Percentiles rank a stretch among this genome's conserved stretches.
phyloP scores from a whole-genome alignment of 2,329 filamentous ascomycete species.

The Alternaria triticimaculans region DNA sequence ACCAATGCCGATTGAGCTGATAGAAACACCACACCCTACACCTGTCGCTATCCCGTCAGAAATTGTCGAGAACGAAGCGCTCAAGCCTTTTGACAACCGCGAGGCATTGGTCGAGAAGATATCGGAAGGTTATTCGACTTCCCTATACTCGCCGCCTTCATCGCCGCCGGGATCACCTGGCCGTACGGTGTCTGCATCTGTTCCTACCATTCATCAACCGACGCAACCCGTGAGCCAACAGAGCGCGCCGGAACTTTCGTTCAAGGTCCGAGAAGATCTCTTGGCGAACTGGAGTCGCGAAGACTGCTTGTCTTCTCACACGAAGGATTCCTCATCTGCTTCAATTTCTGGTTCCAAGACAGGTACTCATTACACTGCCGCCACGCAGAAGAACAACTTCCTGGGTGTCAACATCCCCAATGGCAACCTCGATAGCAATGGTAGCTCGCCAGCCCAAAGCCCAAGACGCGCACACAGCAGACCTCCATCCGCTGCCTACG shows the following conservation, averaged over 20 bases:
- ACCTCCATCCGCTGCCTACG: slow-evolving; percentile 43
- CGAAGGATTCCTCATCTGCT: slow-evolving; percentile 71
- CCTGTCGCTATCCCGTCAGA: slow-evolving; percentile 31
- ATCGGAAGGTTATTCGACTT: slow-evolving; percentile 71
- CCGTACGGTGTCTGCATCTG: slow-evolving; percentile 62
- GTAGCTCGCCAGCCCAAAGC: slow-evolving; percentile 41
- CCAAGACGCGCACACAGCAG: slow-evolving; percentile 42
- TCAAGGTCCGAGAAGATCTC: slow-evolving; percentile 75
- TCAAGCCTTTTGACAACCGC: slow-evolving; percentile 79
- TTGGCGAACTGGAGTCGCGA: slow-evolving; percentile 82
- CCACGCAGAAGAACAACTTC: slow-evolving; percentile 47
- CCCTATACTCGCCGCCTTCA: slow-evolving; percentile 66
- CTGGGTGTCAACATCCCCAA: slow-evolving; percentile 63
- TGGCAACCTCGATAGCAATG: slow-evolving; percentile 42
- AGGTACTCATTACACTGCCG: slow-evolving; percentile 33
- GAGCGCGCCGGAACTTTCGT: slow-evolving; percentile 63
- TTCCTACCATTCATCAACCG: slow-evolving; percentile 53
- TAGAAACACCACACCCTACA: slow-evolving; percentile 50
- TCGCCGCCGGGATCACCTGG: slow-evolving; percentile 75
- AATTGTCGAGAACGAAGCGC: slow-evolving; percentile 41
- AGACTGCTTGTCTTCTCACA: slow-evolving; percentile 69
- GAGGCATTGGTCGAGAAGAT: slow-evolving; percentile 76
- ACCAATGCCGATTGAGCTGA: slow-evolving; percentile 66
- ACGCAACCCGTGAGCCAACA: slow-evolving; percentile 29
- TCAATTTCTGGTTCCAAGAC: slow-evolving; percentile 79